phyloP scores from a whole-genome alignment of 768 basidiomycete species.

The Rhodotorula paludigena region DNA sequence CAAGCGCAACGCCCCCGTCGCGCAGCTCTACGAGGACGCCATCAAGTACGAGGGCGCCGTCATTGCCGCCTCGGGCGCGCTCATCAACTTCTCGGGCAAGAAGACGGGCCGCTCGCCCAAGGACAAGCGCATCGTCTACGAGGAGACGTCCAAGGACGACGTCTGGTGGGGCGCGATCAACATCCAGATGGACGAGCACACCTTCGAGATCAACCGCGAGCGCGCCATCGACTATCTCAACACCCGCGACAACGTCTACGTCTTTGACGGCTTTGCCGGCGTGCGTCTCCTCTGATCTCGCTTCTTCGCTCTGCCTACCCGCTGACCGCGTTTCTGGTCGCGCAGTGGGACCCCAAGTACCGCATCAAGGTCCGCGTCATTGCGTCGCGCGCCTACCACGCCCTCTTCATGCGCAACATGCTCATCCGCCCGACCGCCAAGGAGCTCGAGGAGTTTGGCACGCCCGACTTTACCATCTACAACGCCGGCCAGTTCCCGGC shows the following conservation, averaged over 20 bases:
- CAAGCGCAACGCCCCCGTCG: slow-evolving; percentile 78
- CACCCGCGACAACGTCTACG: slow-evolving; percentile 83
- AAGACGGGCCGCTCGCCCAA: slow-evolving; percentile 97
- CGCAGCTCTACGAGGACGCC: slow-evolving; percentile 68
- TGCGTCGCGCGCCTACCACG: slow-evolving; percentile 96
- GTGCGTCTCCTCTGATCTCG: slow-evolving; percentile 1
- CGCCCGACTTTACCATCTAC: slow-evolving; percentile 98
- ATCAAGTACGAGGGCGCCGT: slow-evolving; percentile 98
- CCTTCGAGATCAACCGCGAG: slow-evolving; percentile 62
- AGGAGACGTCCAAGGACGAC: slow-evolving; percentile 91
- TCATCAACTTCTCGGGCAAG: slow-evolving; percentile 99
- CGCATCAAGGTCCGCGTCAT: slow-evolving; percentile 99
- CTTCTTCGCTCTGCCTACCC: neutral
- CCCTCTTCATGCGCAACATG: slow-evolving; percentile 57
- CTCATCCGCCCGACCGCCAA: slow-evolving; percentile 87
- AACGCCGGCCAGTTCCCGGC: slow-evolving; percentile 99
- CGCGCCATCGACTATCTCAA: slow-evolving; percentile 97
- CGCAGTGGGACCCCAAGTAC: slow-evolving; percentile 98
- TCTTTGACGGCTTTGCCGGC: slow-evolving; percentile 39
- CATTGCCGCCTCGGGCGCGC: slow-evolving; percentile 87
- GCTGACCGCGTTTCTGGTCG: slow-evolving; percentile 57
- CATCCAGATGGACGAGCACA: slow-evolving; percentile 76
- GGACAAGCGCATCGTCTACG: slow-evolving; percentile 98
- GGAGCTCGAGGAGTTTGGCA: slow-evolving; percentile 87
- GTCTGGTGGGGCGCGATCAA: slow-evolving; percentile 99